A percentile compares a stretch with the other conserved stretches of the same genome.
phyloP scores from a whole-genome alignment of 2,329 filamentous ascomycete genomes.

The Pestalotiopsis sp. region DNA sequence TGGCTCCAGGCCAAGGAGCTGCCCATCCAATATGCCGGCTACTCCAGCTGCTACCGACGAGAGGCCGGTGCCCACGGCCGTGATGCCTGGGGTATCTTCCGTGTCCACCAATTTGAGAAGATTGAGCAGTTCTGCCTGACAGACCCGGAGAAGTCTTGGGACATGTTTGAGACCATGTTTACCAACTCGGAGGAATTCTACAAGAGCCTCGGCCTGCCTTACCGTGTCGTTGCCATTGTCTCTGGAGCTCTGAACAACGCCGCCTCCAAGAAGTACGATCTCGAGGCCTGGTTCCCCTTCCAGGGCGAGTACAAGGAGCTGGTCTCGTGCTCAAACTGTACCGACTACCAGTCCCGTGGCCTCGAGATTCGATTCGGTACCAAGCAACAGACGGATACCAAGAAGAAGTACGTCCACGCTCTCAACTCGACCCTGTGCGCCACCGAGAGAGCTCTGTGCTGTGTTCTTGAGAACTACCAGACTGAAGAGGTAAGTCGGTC shows the following conservation, averaged over 20 bases:
- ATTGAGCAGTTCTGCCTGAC: conserved; percentile 55
- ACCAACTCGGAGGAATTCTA: conserved; percentile 91
- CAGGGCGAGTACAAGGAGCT: conserved; percentile 98
- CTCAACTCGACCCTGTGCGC: conserved; percentile 89
- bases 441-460: conserved; percentile 90
- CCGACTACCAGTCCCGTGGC: conserved; percentile 92
- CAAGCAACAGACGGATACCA: conserved; percentile 80
- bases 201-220: conserved; percentile 83
- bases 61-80: conserved; percentile 90
- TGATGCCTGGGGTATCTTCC: conserved; percentile 97
- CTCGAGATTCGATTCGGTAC: conserved; percentile 89
- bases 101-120: conserved; percentile 98
- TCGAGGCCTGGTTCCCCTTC: conserved; percentile 89
- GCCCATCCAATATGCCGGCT: conserved; percentile 90
- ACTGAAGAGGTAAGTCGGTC: conserved; percentile 67
- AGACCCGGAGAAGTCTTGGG: conserved; percentile 88
- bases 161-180: conserved; percentile 94
- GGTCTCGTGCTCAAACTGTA: conserved; percentile 97
- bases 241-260: conserved; percentile 94
- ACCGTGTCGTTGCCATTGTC: conserved; percentile 90
- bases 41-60: conserved; percentile 92
- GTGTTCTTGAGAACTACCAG: conserved; percentile 96
- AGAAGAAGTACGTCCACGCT: conserved; percentile 94
- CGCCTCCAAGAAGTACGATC: conserved; percentile 87
- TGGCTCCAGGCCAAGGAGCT: conserved; percentile 85